Percentiles rank a stretch among this genome's conserved stretches.
phyloP scores from a whole-genome alignment of 2,329 filamentous ascomycete species.

The Neonectria coccinea region DNA sequence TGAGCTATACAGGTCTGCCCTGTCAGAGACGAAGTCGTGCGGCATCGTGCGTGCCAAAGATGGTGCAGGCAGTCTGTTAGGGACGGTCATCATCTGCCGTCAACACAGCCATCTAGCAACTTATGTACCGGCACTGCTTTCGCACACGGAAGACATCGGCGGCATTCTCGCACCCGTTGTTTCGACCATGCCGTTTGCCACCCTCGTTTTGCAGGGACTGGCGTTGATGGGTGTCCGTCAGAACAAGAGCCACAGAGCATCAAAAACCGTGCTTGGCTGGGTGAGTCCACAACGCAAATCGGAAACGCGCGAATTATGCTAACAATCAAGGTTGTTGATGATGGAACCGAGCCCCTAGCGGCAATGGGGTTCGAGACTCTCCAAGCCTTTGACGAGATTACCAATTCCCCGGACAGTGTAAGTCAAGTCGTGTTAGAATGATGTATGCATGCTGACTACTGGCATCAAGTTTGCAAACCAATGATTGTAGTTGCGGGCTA shows the following conservation, averaged over 20 bases:
- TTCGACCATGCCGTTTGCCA: slow-evolving; percentile 74
- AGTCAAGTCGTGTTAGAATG: slow-evolving; percentile 22
- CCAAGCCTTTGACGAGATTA: slow-evolving; percentile 86
- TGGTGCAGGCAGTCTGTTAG: slow-evolving; percentile 74
- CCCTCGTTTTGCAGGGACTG: slow-evolving; percentile 78
- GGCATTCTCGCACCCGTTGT: slow-evolving; percentile 87
- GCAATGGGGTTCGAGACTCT: slow-evolving; percentile 85
- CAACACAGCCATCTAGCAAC: slow-evolving; percentile 75
- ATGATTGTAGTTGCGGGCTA: slow-evolving; percentile 9
- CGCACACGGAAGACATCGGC: slow-evolving; percentile 70
- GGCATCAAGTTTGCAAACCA: slow-evolving; percentile 13
- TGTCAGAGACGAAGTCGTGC: slow-evolving; percentile 77
- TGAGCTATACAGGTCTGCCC: slow-evolving; percentile 82
- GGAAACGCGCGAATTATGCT: slow-evolving; percentile 11
- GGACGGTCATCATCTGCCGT: slow-evolving; percentile 83
- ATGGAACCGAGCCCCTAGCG: slow-evolving; percentile 77
- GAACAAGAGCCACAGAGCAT: slow-evolving; percentile 81
- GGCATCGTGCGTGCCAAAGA: slow-evolving; percentile 87
- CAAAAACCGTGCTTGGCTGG: slow-evolving; percentile 81
- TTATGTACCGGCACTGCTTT: slow-evolving; percentile 76
- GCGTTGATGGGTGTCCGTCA: slow-evolving; percentile 85
- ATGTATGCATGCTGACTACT: background rate
- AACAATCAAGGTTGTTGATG: slow-evolving; percentile 71
- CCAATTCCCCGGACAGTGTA: slow-evolving; percentile 68
- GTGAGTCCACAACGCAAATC: slow-evolving; percentile 61